Conservation (phyloP, 202 grass and related monocot species). For the Schoenoplectus triqueter region DNA sequence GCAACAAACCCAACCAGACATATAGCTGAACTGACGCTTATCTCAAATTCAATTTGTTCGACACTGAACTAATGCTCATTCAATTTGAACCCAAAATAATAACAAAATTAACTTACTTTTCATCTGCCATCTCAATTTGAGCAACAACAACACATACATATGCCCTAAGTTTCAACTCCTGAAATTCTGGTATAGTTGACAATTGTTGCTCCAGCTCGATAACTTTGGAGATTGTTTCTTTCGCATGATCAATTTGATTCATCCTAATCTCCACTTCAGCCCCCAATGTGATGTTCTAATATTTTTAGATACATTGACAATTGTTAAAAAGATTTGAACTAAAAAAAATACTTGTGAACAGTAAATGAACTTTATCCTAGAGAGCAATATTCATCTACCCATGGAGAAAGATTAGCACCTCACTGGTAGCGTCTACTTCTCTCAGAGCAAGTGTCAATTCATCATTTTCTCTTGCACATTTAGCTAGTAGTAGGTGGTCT, state of each 20-base stretch:
- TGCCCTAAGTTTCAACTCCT: slow-evolving; percentile 22
- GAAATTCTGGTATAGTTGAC: neutral
- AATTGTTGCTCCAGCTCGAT: slow-evolving; percentile 12
- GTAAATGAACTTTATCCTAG: too few relatives aligned
- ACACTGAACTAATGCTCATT: too few relatives aligned
- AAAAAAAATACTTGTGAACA: neutral
- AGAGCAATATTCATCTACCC: slow-evolving; percentile 22
- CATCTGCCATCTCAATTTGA: slow-evolving; percentile 45
- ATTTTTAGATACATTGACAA: neutral
- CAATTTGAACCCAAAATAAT: too few relatives aligned
- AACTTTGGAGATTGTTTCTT: slow-evolving; percentile 33
- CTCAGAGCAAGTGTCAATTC: slow-evolving; percentile 42
- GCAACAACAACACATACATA: slow-evolving; percentile 42
- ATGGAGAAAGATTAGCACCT: slow-evolving; percentile 37
- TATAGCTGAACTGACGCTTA: too few relatives aligned
- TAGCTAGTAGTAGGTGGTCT: slow-evolving; percentile 34
- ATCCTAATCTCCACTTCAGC: slow-evolving; percentile 47
- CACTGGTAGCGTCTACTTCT: slow-evolving; percentile 41
- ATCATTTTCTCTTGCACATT: slow-evolving; percentile 39
- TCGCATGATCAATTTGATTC: slow-evolving; percentile 40
- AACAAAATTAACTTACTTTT: slow-evolving; percentile 34
- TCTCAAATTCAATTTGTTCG: too few relatives aligned
- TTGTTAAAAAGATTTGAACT: neutral
- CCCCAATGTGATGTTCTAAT: slow-evolving; percentile 49
- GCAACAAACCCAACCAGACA: too few relatives aligned